Conservation (phyloP, 495 filamentous ascomycete genomes). For the Penicillium silybi region DNA sequence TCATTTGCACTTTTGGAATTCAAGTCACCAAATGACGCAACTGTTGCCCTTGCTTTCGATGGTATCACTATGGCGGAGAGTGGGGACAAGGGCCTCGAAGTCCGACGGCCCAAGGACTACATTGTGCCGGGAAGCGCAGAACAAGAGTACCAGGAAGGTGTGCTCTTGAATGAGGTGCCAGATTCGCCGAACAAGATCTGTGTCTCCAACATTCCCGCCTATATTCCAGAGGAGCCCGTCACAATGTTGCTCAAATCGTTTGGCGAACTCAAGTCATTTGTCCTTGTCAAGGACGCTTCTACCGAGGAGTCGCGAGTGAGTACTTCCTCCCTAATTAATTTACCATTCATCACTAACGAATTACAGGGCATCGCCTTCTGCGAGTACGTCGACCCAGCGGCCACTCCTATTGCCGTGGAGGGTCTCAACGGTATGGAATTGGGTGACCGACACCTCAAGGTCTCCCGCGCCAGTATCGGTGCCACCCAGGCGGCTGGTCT, state of each 20-base stretch:
- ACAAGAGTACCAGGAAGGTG: constrained; percentile 68
- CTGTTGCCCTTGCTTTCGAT: constrained; percentile 84
- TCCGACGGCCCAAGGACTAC: constrained; percentile 94
- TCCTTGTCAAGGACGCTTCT: constrained; percentile 80
- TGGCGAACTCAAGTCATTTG: constrained; percentile 89
- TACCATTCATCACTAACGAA: constrained; percentile 15
- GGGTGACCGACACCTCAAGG: constrained; percentile 79
- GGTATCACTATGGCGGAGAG: constrained; percentile 82
- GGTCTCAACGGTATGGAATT: constrained; percentile 90
- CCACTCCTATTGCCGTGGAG: constrained; percentile 83
- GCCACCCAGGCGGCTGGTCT: constrained; percentile 83
- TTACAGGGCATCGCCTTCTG: constrained; percentile 90
- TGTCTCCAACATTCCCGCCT: constrained; percentile 80
- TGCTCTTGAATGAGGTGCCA: constrained; percentile 73
- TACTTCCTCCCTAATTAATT: not conserved
- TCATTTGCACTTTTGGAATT: constrained; percentile 88
- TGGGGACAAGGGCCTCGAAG: constrained; percentile 61
- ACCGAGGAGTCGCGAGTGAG: constrained; percentile 87
- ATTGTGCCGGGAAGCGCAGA: constrained; percentile 86
- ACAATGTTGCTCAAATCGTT: constrained; percentile 85
- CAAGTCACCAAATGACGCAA: constrained; percentile 80
- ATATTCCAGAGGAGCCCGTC: constrained; percentile 86
- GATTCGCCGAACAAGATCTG: constrained; percentile 96
- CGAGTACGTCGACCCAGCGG: constrained; percentile 77
- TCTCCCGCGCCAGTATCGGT: constrained; percentile 85